Percentiles rank a stretch among this genome's conserved stretches.
Evolutionary conservation across 2,329 filamentous ascomycete genomes (phyloP).

Genomic region (Leptographium radiaticola): DNA sequence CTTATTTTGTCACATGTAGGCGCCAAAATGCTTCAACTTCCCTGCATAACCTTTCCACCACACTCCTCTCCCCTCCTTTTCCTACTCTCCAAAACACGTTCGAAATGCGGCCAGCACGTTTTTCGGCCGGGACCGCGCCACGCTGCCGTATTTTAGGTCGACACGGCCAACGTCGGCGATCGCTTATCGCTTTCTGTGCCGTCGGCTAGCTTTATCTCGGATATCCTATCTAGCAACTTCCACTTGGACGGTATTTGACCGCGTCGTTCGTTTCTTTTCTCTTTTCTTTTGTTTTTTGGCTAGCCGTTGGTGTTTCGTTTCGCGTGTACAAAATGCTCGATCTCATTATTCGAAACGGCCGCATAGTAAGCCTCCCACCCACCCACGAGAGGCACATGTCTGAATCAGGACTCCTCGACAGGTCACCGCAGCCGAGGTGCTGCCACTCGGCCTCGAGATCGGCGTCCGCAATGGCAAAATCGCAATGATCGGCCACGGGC

Average conservation of each 20-base stretch:
- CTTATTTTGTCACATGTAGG: too few species aligned
- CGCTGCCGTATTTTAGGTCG: background rate
- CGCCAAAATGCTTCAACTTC: too few species aligned
- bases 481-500: slow-evolving; percentile 24
- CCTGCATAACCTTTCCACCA: too few species aligned
- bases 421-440: slow-evolving; percentile 32
- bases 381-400: background rate
- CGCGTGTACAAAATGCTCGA: slow-evolving; percentile 7
- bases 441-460: slow-evolving; percentile 28
- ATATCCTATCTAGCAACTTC: background rate
- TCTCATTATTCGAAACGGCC: slow-evolving; percentile 13
- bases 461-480: slow-evolving; percentile 34
- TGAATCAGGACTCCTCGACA: slow-evolving; percentile 9
- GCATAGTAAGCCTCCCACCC: slow-evolving; percentile 9
- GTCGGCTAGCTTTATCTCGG: background rate
- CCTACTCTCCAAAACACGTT: too few species aligned
- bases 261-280: background rate
- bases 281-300: background rate
- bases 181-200: background rate
- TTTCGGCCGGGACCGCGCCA: too few species aligned
- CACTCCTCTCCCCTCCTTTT: too few species aligned
- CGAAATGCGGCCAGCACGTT: too few species aligned
- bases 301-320: background rate
- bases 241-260: background rate
- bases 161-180: background rate